phyloP scores from a whole-genome alignment of 2,329 filamentous ascomycete species.

The Cladobotryum mycophilum region DNA sequence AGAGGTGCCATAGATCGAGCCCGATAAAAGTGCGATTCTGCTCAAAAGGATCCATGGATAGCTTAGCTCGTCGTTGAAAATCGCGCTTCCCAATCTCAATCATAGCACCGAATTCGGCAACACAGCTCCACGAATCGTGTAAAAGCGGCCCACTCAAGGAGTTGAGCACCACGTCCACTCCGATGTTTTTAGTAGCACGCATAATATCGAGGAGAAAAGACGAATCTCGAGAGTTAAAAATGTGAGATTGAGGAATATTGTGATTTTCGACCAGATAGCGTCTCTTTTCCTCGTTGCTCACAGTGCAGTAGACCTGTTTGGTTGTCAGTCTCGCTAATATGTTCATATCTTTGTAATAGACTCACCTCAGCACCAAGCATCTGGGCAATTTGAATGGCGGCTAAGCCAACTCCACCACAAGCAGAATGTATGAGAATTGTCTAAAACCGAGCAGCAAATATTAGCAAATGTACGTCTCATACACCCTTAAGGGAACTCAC shows the following conservation, averaged over 20 bases:
- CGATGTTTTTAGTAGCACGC: constrained; percentile 20
- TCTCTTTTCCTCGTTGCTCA: constrained; percentile 28
- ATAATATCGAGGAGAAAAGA: constrained; percentile 26
- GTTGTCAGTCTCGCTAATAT: too few relatives aligned
- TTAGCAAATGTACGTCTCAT: too few relatives aligned
- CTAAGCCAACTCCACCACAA: constrained; percentile 28
- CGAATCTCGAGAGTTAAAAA: constrained; percentile 28
- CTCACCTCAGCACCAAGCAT: constrained; percentile 27
- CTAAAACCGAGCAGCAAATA: constrained; percentile 11
- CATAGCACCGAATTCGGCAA: constrained; percentile 38
- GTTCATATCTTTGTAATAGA: too few relatives aligned
- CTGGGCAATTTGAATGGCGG: constrained; percentile 25
- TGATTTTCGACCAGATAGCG: constrained; percentile 25
- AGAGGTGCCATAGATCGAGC: constrained; percentile 25
- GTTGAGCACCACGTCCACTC: constrained; percentile 28
- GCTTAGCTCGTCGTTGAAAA: constrained; percentile 29
- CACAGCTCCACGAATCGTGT: constrained; percentile 36
- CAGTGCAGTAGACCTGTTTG: constrained; percentile 33
- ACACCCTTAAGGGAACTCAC: too few relatives aligned
- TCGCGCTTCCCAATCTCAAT: constrained; percentile 40
- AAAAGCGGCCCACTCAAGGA: constrained; percentile 34
- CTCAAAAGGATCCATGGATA: constrained; percentile 41
- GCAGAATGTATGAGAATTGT: constrained; percentile 30
- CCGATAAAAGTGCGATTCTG: constrained; percentile 26
- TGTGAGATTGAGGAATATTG: constrained; percentile 24